Percentiles rank a stretch among this genome's conserved stretches.
phyloP scores from a whole-genome alignment of 2,329 filamentous ascomycete genomes.

The Fusarium sp. region DNA sequence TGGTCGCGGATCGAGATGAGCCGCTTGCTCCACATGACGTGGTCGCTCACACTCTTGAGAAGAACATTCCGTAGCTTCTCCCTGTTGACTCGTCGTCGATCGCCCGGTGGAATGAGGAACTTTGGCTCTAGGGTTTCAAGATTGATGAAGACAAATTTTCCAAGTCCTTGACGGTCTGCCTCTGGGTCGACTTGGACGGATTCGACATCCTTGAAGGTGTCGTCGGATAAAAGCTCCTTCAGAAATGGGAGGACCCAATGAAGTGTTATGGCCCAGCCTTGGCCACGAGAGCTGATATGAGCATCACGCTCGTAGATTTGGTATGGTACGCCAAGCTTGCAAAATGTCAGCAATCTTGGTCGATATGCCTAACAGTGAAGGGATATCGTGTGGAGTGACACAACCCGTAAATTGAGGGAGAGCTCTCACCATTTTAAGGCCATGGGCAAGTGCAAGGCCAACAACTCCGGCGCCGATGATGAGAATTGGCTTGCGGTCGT shows the following conservation, averaged over 20 bases:
- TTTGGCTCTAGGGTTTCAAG: conserved; percentile 52
- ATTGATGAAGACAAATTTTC: conserved; percentile 57
- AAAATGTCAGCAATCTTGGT: not conserved
- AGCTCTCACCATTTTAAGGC: conserved; percentile 48
- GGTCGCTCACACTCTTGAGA: conserved; percentile 41
- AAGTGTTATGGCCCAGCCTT: conserved; percentile 71
- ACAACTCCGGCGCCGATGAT: conserved; percentile 54
- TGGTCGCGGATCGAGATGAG: conserved; percentile 43
- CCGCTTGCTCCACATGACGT: conserved; percentile 50
- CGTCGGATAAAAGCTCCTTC: conserved; percentile 39
- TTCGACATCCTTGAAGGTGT: conserved; percentile 40
- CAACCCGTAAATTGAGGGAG: not conserved
- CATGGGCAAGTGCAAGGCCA: conserved; percentile 53
- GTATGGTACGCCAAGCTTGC: conserved; percentile 47
- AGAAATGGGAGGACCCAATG: conserved; percentile 64
- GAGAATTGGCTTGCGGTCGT: conserved; percentile 44
- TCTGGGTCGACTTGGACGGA: conserved; percentile 49
- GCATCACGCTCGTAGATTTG: conserved; percentile 49
- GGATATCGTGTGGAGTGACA: not conserved
- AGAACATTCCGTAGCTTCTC: conserved; percentile 50
- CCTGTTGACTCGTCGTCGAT: conserved; percentile 52
- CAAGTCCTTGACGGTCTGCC: conserved; percentile 53
- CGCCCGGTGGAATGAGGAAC: conserved; percentile 54
- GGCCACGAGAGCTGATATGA: conserved; percentile 46
- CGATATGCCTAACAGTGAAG: not conserved